Evolutionary conservation across 1,139 yeast species (phyloP).

Genomic region (Arxiozyma heterogenica): DNA sequence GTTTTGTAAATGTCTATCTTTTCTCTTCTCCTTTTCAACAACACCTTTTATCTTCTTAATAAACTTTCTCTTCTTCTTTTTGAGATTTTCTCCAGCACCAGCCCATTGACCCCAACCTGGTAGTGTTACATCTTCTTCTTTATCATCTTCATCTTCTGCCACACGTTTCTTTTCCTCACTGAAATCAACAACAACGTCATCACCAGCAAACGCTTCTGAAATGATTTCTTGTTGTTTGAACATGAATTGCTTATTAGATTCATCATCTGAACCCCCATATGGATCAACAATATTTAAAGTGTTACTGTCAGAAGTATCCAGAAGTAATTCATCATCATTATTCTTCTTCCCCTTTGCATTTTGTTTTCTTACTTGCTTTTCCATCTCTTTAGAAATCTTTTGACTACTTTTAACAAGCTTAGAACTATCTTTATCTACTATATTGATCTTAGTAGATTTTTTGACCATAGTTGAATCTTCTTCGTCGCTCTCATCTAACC

Average conservation of each 20-base stretch:
- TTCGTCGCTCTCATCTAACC: slow-evolving; percentile 44
- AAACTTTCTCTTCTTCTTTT: slow-evolving; percentile 51
- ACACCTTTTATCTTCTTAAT: slow-evolving; percentile 68
- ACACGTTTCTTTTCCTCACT: slow-evolving; percentile 60
- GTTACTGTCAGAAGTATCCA: slow-evolving; percentile 22
- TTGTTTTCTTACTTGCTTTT: slow-evolving; percentile 33
- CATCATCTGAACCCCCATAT: slow-evolving; percentile 35
- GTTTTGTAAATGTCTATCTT: slow-evolving; percentile 63
- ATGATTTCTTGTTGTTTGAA: slow-evolving; percentile 78
- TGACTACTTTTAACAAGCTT: slow-evolving; percentile 37
- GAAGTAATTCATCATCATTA: slow-evolving; percentile 16
- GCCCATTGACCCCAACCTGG: slow-evolving; percentile 98
- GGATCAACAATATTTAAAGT: slow-evolving; percentile 39
- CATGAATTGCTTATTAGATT: slow-evolving; percentile 31
- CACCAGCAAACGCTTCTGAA: slow-evolving; percentile 93
- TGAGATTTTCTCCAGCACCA: slow-evolving; percentile 45
- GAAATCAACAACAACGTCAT: slow-evolving; percentile 74
- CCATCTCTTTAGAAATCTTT: slow-evolving; percentile 42
- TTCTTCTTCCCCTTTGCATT: slow-evolving; percentile 8
- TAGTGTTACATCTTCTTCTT: slow-evolving; percentile 71
- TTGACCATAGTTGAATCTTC: slow-evolving; percentile 27
- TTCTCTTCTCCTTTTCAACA: slow-evolving; percentile 57
- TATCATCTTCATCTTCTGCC: slow-evolving; percentile 75
- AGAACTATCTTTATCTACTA: slow-evolving; percentile 52
- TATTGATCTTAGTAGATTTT: slow-evolving; percentile 45